Evolutionary conservation across 495 filamentous ascomycete genomes (phyloP).

Genomic region (Podospora australis): DNA sequence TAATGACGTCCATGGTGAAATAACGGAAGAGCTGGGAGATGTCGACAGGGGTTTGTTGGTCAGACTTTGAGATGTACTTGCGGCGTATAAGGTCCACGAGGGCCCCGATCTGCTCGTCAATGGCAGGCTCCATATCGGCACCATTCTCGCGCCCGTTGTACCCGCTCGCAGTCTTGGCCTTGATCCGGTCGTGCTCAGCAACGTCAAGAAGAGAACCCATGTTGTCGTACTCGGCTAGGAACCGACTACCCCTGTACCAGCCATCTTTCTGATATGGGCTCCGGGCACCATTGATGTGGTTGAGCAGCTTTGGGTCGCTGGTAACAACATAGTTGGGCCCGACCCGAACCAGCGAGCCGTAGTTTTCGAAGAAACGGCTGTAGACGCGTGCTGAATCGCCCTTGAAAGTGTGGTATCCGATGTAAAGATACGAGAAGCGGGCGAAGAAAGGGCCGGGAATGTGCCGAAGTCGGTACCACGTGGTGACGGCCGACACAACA

Average conservation of each 20-base stretch:
- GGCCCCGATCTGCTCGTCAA: constrained; percentile 29
- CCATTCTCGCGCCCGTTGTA: constrained; percentile 36
- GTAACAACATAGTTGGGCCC: constrained; percentile 32
- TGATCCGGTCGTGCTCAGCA: constrained; percentile 19
- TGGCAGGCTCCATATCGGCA: constrained; percentile 3
- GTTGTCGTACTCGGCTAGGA: constrained; percentile 29
- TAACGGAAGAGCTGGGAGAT: constrained; percentile 29
- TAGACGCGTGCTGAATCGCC: background rate
- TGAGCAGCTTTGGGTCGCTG: constrained; percentile 32
- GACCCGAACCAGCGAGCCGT: constrained; percentile 28
- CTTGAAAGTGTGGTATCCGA: background rate
- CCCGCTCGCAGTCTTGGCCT: constrained; percentile 24
- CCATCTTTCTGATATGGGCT: constrained; percentile 20
- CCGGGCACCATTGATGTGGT: constrained; percentile 23
- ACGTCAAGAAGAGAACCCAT: constrained; percentile 25
- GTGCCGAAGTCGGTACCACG: constrained; percentile 20
- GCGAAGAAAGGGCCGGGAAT: constrained; percentile 18
- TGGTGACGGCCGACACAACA: constrained; percentile 1
- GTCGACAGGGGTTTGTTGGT: constrained; percentile 27
- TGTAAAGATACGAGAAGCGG: constrained; percentile 20
- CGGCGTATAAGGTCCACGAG: constrained; percentile 30
- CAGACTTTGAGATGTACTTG: constrained; percentile 33
- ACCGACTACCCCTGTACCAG: constrained; percentile 26
- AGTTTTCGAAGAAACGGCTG: constrained; percentile 24
- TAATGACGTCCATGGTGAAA: constrained; percentile 43